Base-by-base conservation (phyloP, 176 grass and related monocot genomes). In the Carex scoparia region DNA sequence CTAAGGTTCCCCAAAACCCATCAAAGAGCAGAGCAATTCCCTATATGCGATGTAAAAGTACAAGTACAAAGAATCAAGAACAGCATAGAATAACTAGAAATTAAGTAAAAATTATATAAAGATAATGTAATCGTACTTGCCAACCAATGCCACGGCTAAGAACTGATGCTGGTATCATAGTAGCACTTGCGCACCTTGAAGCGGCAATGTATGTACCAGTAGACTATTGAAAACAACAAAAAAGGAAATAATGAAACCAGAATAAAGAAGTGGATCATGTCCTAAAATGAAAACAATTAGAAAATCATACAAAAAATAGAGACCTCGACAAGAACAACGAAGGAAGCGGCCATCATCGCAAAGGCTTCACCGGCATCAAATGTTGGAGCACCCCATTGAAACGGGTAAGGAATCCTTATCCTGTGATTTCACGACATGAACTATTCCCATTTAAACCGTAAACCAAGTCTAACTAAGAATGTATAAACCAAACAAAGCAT, bases 291-390 rank as follows among this genome's bases (percentile, higher is more conserved):
- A 85, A 59, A 76, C 0, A 13, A 62, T 5, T 15, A 33, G 40
- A 40, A 76, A 65, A 84, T 54, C 9, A 61, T 46, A 79, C 64
- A 61, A 4, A 32, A 57, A 23, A 27, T 10, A 51, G 33, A 2
- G 72, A 95, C 96, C 93, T 99, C 96, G 40, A 99, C 91, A 84
- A 99, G 38, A 72, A 83, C 91, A 73, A 99, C 88, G 62, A 95
- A 95, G 64, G 96, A 94, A 69, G 91, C 88, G 81, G 90, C 87
- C 96, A 99, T 99, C 96, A 99, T 99, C 14, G 96, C 96, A 84
- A 99, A 99, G 86, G 88, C 88, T 87, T 99, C 96, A 23, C 96
- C 93, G 3, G 91, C 96, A 79, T 99, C 91, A 91, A 99, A 99
- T 84, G 91, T 91, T 7, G 96, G 96, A 71, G 90, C 87, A 62